Conservation (phyloP, 202 grass and related monocot species). For the Zizania palustris region DNA sequence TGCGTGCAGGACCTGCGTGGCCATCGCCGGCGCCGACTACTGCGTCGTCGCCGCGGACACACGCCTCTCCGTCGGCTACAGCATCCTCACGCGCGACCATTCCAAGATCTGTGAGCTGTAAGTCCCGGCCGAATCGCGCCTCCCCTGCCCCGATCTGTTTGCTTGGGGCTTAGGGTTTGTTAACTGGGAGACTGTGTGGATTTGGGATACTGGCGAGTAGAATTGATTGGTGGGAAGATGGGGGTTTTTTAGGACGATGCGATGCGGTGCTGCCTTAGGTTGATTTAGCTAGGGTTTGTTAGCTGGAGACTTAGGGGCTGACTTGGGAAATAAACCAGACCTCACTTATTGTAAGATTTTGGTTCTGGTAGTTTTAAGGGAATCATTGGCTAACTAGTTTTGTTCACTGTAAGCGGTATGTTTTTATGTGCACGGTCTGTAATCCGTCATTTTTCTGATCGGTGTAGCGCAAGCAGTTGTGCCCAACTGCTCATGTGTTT, state of each 20-base stretch:
- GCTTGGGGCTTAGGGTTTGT: slow-evolving; percentile 41
- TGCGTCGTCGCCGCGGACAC: slow-evolving; percentile 90
- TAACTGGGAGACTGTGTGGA: background rate
- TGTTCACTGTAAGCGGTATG: background rate
- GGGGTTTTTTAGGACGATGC: background rate
- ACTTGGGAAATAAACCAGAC: background rate
- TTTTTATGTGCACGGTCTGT: background rate
- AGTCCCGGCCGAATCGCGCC: slow-evolving; percentile 14
- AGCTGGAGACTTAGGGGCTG: background rate
- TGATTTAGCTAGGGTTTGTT: slow-evolving; percentile 47
- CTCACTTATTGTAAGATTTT: background rate
- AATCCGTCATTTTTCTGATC: slow-evolving; percentile 1
- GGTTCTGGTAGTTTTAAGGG: background rate
- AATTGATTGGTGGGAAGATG: background rate
- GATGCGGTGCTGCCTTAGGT: background rate
- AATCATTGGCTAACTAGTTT: background rate
- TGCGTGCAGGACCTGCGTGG: slow-evolving; percentile 86
- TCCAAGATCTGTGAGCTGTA: slow-evolving; percentile 98
- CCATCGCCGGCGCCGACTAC: slow-evolving; percentile 90
- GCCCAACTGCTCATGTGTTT: background rate
- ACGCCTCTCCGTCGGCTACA: slow-evolving; percentile 88
- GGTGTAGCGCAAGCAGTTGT: background rate
- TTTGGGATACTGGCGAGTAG: background rate
- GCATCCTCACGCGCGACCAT: slow-evolving; percentile 90
- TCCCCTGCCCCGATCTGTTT: slow-evolving; percentile 41